Base-by-base conservation (phyloP, 2,329 filamentous ascomycete genomes). In the Coleophoma eucalyptorum region DNA sequence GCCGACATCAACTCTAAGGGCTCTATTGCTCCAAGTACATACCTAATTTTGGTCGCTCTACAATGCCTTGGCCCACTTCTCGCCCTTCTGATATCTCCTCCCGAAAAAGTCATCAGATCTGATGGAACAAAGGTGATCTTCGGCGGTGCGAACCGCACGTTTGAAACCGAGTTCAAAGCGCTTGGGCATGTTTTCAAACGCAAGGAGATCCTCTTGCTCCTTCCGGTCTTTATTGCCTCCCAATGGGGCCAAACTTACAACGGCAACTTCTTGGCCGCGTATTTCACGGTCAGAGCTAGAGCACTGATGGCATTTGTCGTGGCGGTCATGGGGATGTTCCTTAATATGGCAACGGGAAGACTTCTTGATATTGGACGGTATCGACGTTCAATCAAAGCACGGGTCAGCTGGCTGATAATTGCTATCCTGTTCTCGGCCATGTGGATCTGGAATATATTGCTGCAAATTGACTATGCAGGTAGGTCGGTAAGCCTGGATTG, bases 271-370 rank as follows among this genome's bases (percentile, higher is more conserved):
- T 66, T 78, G 18, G 72, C 75, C n/a, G 72, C 69, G 16, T 90
- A 83, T 81, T 89, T 89, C 62, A 78, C 76, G 1, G 86, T 89
- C 3, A 78, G 86, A 3, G 73, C 84, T 2, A 75, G 86, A 42
- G 84, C 86, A 0, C 69, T 90, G 3, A 86, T 83, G 0, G 88
- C 84, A 0, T 86, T 90, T 58, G 59, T 89, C 3, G 84, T 81
- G 0, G 86, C 83, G 2, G 75, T 89, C 7, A 73, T 86, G 11
- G 85, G 84, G 3, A 75, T 88, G 2, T 76, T 77, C 3, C 73
- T 73, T 2, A 84, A 86, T 2, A 88, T 88, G 47, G 38, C 86
- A 0, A 72, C 88, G 0, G 86, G 86, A 1, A 20, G 33, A 1
- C 42, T 48, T 8, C 34, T 54, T 6, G 51, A 54, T 20, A 35